Evolutionary conservation across 2,329 filamentous ascomycete genomes (phyloP).

Genomic region (Keithomyces neogunnii): DNA sequence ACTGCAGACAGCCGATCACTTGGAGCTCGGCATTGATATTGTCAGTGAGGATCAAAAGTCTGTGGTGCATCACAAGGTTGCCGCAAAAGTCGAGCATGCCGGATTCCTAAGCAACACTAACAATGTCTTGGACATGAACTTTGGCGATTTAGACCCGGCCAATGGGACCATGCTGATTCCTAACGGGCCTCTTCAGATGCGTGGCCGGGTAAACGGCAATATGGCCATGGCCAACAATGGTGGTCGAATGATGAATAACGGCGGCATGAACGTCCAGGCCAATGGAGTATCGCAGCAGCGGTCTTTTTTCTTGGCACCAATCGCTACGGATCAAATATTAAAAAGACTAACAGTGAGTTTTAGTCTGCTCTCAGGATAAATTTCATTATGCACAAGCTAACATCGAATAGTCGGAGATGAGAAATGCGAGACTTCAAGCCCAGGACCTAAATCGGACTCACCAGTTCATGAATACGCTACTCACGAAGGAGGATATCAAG

Average conservation of each 20-base stretch:
- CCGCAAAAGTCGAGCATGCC: constrained; percentile 91
- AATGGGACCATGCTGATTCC: constrained; percentile 65
- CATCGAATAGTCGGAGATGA: constrained; percentile 63
- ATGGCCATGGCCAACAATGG: constrained; percentile 53
- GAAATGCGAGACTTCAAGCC: constrained; percentile 77
- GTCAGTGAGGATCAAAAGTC: constrained; percentile 98
- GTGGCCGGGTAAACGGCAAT: constrained; percentile 62
- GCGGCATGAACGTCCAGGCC: constrained; percentile 36
- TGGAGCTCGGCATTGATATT: constrained; percentile 96
- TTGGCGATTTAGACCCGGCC: constrained; percentile 81
- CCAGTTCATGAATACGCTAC: constrained; percentile 68
- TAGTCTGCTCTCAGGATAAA: not conserved
- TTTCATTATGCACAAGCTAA: not conserved
- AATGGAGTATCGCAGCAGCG: constrained; percentile 64
- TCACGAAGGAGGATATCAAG: constrained; percentile 62
- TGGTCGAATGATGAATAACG: constrained; percentile 48
- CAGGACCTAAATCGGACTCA: constrained; percentile 77
- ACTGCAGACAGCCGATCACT: constrained; percentile 78
- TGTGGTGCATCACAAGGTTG: constrained; percentile 96
- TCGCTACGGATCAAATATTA: constrained; percentile 90
- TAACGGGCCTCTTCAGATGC: constrained; percentile 59
- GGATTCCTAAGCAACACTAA: constrained; percentile 69
- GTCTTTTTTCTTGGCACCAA: constrained; percentile 78
- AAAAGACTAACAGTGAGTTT: constrained; percentile 43
- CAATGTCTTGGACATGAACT: constrained; percentile 80